Conservation (phyloP, 208 protist species). For the Vickermania ingenoplastis region DNA sequence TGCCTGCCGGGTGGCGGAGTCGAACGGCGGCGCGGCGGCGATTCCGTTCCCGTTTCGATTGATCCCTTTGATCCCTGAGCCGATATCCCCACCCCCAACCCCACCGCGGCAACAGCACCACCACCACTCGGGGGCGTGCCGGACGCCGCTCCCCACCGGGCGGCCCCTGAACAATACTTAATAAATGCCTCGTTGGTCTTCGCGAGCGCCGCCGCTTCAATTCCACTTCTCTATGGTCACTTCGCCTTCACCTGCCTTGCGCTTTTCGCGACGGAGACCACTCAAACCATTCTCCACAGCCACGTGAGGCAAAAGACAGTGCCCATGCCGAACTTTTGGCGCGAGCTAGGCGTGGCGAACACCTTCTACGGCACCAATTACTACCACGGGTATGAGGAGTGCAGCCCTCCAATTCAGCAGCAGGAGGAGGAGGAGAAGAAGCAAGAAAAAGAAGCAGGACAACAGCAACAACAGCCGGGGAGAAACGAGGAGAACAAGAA, state of each 20-base stretch:
- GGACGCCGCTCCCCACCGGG: too few relatives aligned
- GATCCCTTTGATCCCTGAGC: conserved; percentile 20
- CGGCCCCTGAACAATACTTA: too few relatives aligned
- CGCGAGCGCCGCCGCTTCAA: conserved; percentile 1
- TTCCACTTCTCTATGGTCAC: conserved; percentile 62
- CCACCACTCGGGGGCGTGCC: too few relatives aligned
- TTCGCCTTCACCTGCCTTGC: conserved; percentile 66
- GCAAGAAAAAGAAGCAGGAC: neutral
- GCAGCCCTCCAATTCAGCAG: neutral
- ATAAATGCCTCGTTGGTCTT: too few relatives aligned
- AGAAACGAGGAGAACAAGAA: neutral
- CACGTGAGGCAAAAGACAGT: conserved; percentile 30
- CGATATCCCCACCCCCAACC: neutral
- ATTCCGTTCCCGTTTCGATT: conserved; percentile 64
- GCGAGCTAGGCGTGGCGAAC: conserved; percentile 52
- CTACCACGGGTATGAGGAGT: conserved; percentile 2
- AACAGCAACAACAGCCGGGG: neutral
- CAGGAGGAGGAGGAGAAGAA: neutral
- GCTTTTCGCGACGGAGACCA: conserved; percentile 58
- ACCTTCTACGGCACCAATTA: conserved; percentile 57
- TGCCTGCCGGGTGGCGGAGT: too few relatives aligned
- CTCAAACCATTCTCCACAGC: conserved; percentile 33
- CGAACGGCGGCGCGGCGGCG: too few relatives aligned
- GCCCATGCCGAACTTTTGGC: conserved; percentile 65
- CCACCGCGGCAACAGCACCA: neutral